phyloP scores from a whole-genome alignment of 371 early-diverging fungal genomes.

The Synchytrium microbalum region DNA sequence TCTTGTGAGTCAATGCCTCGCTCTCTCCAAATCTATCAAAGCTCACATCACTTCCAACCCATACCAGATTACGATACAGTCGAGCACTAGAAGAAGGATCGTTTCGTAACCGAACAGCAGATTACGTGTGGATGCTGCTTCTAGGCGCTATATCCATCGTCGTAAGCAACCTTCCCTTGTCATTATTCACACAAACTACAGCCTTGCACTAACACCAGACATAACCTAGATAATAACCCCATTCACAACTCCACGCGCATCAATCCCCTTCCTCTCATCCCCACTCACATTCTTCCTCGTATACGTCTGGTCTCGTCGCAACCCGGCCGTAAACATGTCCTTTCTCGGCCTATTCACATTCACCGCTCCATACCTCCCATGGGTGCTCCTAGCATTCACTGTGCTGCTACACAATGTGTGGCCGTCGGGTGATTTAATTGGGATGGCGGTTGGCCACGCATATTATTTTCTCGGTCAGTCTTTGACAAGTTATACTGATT shows the following conservation, averaged over 20 bases:
- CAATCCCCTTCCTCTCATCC: conserved; percentile 73
- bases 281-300: conserved; percentile 80
- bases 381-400: conserved; percentile 80
- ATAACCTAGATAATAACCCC: conserved; percentile 54
- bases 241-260: conserved; percentile 21
- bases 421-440: conserved; percentile 75
- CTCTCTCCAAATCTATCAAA: not conserved
- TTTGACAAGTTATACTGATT: not conserved
- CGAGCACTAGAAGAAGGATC: conserved; percentile 92
- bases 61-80: conserved; percentile 66
- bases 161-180: conserved; percentile 26
- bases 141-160: conserved; percentile 56
- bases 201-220: conserved; percentile 6
- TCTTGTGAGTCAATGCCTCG: conserved; percentile 54
- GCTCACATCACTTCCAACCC: not conserved
- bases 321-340: conserved; percentile 74
- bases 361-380: conserved; percentile 89
- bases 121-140: conserved; percentile 80
- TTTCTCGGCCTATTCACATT: conserved; percentile 85
- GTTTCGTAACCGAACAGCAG: conserved; percentile 78
- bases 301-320: conserved; percentile 92
- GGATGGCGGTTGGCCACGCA: conserved; percentile 83
- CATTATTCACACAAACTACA: conserved; percentile 6
- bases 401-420: conserved; percentile 60
- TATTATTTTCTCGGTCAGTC: conserved; percentile 92